A percentile compares a stretch with the other conserved stretches of the same genome.
phyloP scores from a whole-genome alignment of 1,284 basidiomycete species.

The Phylloporus sp. region DNA sequence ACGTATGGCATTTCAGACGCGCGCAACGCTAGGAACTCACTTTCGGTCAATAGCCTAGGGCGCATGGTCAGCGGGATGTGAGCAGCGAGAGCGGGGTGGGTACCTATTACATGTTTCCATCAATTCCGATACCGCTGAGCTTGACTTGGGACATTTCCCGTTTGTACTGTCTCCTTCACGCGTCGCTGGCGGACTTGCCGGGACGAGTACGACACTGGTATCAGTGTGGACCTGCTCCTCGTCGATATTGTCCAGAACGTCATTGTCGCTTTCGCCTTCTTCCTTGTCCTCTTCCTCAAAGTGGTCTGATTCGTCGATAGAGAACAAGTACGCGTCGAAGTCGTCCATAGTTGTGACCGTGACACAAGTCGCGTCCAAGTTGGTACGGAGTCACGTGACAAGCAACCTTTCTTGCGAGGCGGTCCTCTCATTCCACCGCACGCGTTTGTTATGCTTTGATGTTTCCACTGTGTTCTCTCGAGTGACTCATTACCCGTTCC shows the following conservation, averaged over 20 bases:
- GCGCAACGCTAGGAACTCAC: slow-evolving; percentile 16
- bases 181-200: slow-evolving; percentile 13
- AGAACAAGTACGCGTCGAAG: slow-evolving; percentile 28
- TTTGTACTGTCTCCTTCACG: neutral
- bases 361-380: slow-evolving; percentile 10
- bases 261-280: slow-evolving; percentile 24
- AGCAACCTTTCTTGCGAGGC: too few relatives aligned
- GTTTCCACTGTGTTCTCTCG: too few relatives aligned
- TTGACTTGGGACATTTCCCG: neutral
- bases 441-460: too few relatives aligned
- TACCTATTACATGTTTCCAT: slow-evolving; percentile 28
- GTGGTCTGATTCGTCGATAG: slow-evolving; percentile 22
- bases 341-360: slow-evolving; percentile 27
- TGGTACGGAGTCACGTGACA: slow-evolving; percentile 19
- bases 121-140: neutral
- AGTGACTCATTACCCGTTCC: too few relatives aligned
- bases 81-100: too few relatives aligned
- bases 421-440: too few relatives aligned
- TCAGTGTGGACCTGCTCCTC: slow-evolving; percentile 15
- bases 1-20: neutral
- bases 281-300: slow-evolving; percentile 10
- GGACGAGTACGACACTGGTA: slow-evolving; percentile 16
- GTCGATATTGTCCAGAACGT: slow-evolving; percentile 27
- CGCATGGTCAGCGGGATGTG: neutral
- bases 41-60: slow-evolving; percentile 29